Evolutionary conservation across 495 filamentous ascomycete species (phyloP).

Genomic region (Tuber brumale): DNA sequence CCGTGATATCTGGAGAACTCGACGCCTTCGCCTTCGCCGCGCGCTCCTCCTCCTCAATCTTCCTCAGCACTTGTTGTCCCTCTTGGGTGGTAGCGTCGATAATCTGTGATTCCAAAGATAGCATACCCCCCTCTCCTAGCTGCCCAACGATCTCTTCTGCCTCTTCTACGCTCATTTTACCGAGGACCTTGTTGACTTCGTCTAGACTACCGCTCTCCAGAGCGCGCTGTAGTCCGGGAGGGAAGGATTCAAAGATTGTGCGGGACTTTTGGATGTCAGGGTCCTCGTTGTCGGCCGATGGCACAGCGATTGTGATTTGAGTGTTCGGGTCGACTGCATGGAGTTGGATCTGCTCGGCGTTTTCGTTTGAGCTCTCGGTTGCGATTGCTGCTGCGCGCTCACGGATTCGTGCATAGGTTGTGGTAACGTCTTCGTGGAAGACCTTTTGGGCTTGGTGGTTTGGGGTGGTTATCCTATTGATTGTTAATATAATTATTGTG

Average conservation of each 20-base stretch:
- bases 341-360: constrained; percentile 84
- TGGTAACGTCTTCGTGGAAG: constrained; percentile 85
- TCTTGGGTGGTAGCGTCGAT: constrained; percentile 95
- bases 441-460: constrained; percentile 87
- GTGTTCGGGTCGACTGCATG: constrained; percentile 94
- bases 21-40: constrained; percentile 29
- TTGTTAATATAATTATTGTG: constrained; percentile 9
- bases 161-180: constrained; percentile 84
- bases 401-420: constrained; percentile 75
- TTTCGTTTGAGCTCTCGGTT: constrained; percentile 55
- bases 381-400: constrained; percentile 71
- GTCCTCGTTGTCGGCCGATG: constrained; percentile 59
- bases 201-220: constrained; percentile 79
- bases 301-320: constrained; percentile 79
- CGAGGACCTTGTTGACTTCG: constrained; percentile 91
- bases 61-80: constrained; percentile 66
- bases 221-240: constrained; percentile 69
- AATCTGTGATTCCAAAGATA: constrained; percentile 84
- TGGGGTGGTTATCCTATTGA: constrained; percentile 69
- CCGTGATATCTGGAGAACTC: constrained; percentile 15
- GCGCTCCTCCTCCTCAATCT: constrained; percentile 61
- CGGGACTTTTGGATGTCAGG: constrained; percentile 59
- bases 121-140: constrained; percentile 78
- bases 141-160: constrained; percentile 84
- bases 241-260: constrained; percentile 75